Evolutionary conservation across 2,329 filamentous ascomycete genomes (phyloP).

Genomic region (Cercospora zeina): DNA sequence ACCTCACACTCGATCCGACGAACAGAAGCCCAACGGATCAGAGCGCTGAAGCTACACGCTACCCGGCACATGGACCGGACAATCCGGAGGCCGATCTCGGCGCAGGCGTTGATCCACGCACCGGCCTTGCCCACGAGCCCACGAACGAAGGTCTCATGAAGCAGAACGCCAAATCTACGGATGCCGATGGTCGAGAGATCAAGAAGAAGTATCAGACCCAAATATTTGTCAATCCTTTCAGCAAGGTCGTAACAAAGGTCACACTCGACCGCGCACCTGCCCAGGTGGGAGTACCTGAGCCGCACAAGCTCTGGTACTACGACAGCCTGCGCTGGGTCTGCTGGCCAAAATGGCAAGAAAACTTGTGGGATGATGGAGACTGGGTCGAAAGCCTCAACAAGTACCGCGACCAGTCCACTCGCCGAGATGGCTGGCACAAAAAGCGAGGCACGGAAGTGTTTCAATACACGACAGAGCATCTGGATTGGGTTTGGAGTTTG

Average conservation of each 20-base stretch:
- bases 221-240: slow-evolving; percentile 14
- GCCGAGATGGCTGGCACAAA: slow-evolving; percentile 47
- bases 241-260: slow-evolving; percentile 14
- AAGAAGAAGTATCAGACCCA: slow-evolving; percentile 26
- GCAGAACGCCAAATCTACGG: slow-evolving; percentile 17
- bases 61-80: background rate
- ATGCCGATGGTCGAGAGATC: background rate
- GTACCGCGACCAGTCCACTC: slow-evolving; percentile 41
- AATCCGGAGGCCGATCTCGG: slow-evolving; percentile 11
- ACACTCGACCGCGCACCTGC: slow-evolving; percentile 27
- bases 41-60: slow-evolving; percentile 6
- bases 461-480: slow-evolving; percentile 4
- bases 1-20: slow-evolving; percentile 25
- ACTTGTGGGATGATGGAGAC: slow-evolving; percentile 37
- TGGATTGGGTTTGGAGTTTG: background rate
- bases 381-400: slow-evolving; percentile 64
- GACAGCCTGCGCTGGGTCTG: slow-evolving; percentile 68
- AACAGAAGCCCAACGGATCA: slow-evolving; percentile 28
- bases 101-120: slow-evolving; percentile 22
- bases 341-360: slow-evolving; percentile 71
- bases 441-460: slow-evolving; percentile 40
- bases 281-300: slow-evolving; percentile 1
- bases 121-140: slow-evolving; percentile 26
- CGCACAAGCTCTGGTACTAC: slow-evolving; percentile 83
- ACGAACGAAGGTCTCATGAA: slow-evolving; percentile 26